Evolutionary conservation across 169 alveolate genomes (phyloP), one percentile per base, ranked within the genome.

Genomic region (Sarcocystis neurona): DNA sequence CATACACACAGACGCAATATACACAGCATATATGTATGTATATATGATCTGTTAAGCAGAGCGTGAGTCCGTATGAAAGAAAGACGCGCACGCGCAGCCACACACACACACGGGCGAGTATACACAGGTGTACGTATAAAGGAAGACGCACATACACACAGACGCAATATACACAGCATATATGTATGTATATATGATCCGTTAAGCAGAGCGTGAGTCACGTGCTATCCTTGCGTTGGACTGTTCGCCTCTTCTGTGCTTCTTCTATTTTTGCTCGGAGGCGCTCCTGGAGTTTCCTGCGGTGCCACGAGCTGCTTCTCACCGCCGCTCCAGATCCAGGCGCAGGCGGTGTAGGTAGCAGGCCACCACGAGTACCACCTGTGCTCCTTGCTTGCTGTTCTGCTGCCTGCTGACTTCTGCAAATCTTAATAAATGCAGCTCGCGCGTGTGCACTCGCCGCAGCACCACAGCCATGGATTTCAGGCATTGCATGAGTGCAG

Each of bases 381-480:
- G 47, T 37, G 15, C 58, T 10, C 46, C 34, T 56, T 47, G 39
- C 87, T 15, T 46, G 37, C 32, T 37, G 56, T 30, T 44, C 63
- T 27, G 27, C 34, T 34, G 56, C 30, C 8, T 37, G 3, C 47
- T 79, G 44, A 0, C 44, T 48, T 50, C 27, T 32, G 20, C 43
- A 47, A 37, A 20, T 6, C 53, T 78, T 84, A n/a, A 84, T 78
- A 48, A 85, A 85, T 41, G 75, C 68, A 53, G 46, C 70, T 23
- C 78, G 46, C 56, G 90, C 90, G 15, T 44, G 72, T 0, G 84
- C 90, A 2, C 85, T 58, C 0, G 90, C 90, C 0, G 90, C 90
- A n/a, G 43, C 84, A 0, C 90, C 90, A 44, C 90, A 85, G 46
- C 90, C 90, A 43, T 85, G 90, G 37, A 63, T 48, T 56, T 85